Base-by-base conservation (phyloP, 495 filamentous ascomycete species). In the Aspergillus coremiiformis region DNA sequence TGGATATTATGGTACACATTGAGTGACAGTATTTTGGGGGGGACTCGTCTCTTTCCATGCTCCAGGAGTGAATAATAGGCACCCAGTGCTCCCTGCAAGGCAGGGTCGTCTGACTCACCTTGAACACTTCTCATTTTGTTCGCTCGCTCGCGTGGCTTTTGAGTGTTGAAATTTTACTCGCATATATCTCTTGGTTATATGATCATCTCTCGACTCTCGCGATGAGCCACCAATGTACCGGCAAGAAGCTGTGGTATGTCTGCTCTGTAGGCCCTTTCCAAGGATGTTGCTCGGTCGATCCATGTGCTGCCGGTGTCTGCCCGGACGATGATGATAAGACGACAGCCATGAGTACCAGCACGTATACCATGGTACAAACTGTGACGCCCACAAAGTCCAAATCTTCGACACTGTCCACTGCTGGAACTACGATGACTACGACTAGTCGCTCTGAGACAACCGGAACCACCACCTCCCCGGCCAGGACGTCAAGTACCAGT, bases 261-360 rank as follows among this genome's bases (percentile, higher is more conserved):
- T 72, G 71, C 47, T 55, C 44, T 5, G 50, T 24, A 39, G 64
- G 64, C 0, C 20, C 45, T 32, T 73, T 59, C 47, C 49, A 29
- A n/a, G 71, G 70, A 30, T 74, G 71, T 53, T 74, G 71, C 42
- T 68, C 67, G 11, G 62, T 52, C 15, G 58, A 73, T 49, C 68
- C 71, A 15, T 73, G 71, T 20, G 1, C 3, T 47, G 59, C 51
- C 4, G 47, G 46, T 2, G 37, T 67, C 7, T 74, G 71, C 60
- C 60, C 64, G 8, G 68, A 67, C 30, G 56, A 64, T 26, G 35
- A 55, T 37, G 29, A 47, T 39, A 11, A 27, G 33, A 35, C 44
- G 9, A 44, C 48, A 29, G 17, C 48, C 5, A 17, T 7, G 11
- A 21, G 21, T 1, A n/a, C 41, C 19, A 45, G 4, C 30, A 24